phyloP scores from a whole-genome alignment of 345 rosid species.

The Psidium friedrichsthalianum region DNA sequence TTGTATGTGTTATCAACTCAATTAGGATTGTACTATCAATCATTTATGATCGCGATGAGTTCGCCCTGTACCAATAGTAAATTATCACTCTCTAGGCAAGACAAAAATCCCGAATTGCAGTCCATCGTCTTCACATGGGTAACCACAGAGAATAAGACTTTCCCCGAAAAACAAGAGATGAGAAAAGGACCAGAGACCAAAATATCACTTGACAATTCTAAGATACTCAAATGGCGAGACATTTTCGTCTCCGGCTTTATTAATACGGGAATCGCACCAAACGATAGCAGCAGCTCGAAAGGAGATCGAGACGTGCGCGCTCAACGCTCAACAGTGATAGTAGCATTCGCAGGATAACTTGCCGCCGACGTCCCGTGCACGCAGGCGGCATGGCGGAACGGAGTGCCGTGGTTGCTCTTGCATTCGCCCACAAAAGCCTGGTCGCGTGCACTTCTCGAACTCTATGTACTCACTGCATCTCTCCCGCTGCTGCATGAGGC shows the following conservation, averaged over 20 bases:
- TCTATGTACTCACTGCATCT: neutral
- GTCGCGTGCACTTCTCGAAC: neutral
- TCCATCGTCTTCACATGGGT: fast-evolving
- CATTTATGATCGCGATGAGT: fast-evolving
- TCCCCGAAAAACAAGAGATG: neutral
- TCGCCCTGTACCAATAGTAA: neutral
- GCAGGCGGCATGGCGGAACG: neutral
- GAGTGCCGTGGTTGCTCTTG: neutral
- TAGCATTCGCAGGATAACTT: neutral
- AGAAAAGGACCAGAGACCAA: neutral
- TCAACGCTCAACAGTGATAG: neutral
- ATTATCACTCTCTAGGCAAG: fast-evolving
- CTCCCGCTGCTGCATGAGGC: neutral
- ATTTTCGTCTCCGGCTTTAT: neutral
- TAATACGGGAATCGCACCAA: neutral
- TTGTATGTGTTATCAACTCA: neutral
- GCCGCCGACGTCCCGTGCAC: neutral
- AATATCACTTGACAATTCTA: neutral
- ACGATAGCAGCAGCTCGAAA: neutral
- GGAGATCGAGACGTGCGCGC: neutral
- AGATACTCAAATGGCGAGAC: neutral
- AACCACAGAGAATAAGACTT: neutral
- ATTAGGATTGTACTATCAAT: neutral
- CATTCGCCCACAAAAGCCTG: neutral
- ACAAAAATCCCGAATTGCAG: neutral